Evolutionary conservation across 2,329 filamentous ascomycete genomes (phyloP), one percentile per base, ranked within the genome.

Genomic region (Sporothrix luriei): DNA sequence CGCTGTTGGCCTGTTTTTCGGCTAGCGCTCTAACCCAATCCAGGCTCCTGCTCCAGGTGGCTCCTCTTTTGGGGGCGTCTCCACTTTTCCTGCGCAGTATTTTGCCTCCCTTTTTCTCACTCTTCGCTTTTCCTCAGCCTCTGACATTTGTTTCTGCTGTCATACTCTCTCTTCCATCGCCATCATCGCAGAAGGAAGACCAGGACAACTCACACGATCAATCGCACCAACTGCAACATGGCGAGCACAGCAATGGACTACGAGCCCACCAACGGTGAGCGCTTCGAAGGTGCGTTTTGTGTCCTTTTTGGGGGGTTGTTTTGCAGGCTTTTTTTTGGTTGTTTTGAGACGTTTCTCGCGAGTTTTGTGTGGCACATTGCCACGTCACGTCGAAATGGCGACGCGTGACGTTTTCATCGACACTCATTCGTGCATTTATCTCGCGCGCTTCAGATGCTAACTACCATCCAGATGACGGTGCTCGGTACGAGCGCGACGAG

Each of bases 191-290:
- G 51, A 29, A 59, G 55, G 51, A 14, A 65, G 55, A 61, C 49
- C 38, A 59, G 46, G 24, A 70, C 52, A 52, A 19, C 24, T 10
- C 16, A 40, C 40, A 33, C 38, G 52, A 29, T n/a, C 40, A 21
- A 52, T n/a, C 48, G 26, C 33, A 62, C 26, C 61, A 59, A 68
- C 24, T 26, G n/a, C 24, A 62, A 71, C 52, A 88, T 88, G 86
- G 86, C 86, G 69, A 88, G 87, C 73, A 87, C 86, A 54, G 85
- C 87, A 74, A 90, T 90, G 88, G 88, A 90, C 77, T 90, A 90
- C 79, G 88, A 90, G 79, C 86, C 85, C 77, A 86, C 87, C 73
- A 89, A 88, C 76, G 87, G 87, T 76, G 86, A 89, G 79, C 87
- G 85, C 72, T 90, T 88, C 74, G 88, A 90, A 76, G 88, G 88